Base-by-base conservation (phyloP, 345 rosid species). In the Eucalyptus dawsonii region DNA sequence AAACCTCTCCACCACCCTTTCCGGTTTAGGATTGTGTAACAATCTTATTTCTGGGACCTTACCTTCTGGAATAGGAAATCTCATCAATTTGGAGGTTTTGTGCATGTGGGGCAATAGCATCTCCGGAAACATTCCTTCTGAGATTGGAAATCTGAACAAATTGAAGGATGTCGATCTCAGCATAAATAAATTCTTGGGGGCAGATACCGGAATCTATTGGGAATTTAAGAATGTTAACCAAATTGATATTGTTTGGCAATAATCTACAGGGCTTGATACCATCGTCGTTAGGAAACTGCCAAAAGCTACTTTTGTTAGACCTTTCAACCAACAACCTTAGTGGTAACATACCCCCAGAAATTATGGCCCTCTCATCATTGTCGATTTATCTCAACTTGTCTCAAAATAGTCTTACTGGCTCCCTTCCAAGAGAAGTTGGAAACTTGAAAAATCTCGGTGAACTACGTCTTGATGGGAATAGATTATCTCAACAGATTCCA, bases 201-300 rank as follows among this genome's bases (percentile, higher is more conserved):
- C 4, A 65, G 1, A 65, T 65, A 11, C 72, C 40, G 1, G 6
- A 15, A 14, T 65, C 76, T n/a, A 14, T 65, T 0, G 11, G 34
- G 3, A 65, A 65, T n/a, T 65, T 65, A 65, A n/a, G 11, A 21
- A 65, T n/a, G 76, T 8, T 65, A 2, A 65, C 0, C 11, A 1
- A n/a, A 65, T n/a, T 65, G 3, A 2, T 0, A 19, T 65, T 65
- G 21, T 0, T 0, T 6, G 1, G 1, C 3, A 65, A 65, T 15
- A n/a, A 65, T 65, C 2, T 65, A 0, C 1, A 0, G 21, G 76
- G 76, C 5, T 62, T 34, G 7, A 65, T 65, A 65, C 76, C 76
- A n/a, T n/a, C 76, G 5, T n/a, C 17, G 8, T 5, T 65, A 4
- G 37, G 76, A 65, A n/a, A 8, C 3, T 65, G 76, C 19, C 21